Evolutionary conservation across 169 alveolate genomes (phyloP).

Genomic region (Toxoplasma gondii): DNA sequence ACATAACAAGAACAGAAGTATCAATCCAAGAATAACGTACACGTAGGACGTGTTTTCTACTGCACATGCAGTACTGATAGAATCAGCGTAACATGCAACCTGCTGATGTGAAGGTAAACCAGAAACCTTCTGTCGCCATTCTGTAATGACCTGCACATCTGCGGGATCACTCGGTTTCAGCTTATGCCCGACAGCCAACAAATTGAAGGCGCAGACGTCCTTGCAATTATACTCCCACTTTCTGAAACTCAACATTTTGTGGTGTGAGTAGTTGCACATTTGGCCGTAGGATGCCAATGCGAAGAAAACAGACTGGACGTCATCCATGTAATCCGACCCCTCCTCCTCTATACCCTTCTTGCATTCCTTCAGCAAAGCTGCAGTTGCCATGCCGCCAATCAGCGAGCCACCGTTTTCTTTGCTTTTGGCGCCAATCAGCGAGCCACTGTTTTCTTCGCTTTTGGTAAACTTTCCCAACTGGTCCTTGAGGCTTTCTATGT

Average conservation of each 20-base stretch:
- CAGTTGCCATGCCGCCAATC: neutral
- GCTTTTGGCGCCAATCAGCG: neutral
- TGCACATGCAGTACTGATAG: neutral
- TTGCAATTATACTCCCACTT: neutral
- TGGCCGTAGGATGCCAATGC: constrained; percentile 11
- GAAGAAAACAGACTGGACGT: neutral
- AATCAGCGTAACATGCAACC: neutral
- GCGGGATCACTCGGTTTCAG: neutral
- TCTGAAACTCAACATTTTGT: neutral
- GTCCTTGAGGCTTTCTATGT: neutral
- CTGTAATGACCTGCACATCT: neutral
- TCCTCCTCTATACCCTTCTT: neutral
- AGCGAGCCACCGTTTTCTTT: neutral
- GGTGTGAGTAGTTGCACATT: constrained; percentile 27
- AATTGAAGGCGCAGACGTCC: neutral
- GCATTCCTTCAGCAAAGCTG: neutral
- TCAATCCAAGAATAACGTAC: neutral
- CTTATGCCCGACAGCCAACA: neutral
- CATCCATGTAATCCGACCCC: neutral
- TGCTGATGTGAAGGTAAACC: neutral
- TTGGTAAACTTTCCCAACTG: neutral
- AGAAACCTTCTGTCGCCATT: neutral
- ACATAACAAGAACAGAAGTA: neutral
- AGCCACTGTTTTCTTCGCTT: neutral
- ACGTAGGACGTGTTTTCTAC: neutral